Conservation (phyloP, 2,329 filamentous ascomycete genomes). For the Penicillium hesseltinei region DNA sequence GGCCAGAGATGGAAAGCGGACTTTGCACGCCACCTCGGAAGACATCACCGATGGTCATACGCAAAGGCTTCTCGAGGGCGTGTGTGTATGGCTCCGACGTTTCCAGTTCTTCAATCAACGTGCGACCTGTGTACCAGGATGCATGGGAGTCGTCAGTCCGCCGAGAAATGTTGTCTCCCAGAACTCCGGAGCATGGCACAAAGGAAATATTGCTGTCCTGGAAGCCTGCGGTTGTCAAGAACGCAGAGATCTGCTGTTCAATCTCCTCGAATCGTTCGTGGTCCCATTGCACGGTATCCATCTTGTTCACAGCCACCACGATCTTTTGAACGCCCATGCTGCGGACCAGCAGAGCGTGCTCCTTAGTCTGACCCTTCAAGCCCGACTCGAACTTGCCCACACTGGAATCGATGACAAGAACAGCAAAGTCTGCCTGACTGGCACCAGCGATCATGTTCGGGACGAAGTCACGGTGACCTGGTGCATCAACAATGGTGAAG, state of each 20-base stretch:
- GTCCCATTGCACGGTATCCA: conserved; percentile 84
- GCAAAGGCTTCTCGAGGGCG: conserved; percentile 73
- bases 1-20: conserved; percentile 79
- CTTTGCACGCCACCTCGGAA: conserved; percentile 77
- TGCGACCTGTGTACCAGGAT: conserved; percentile 77
- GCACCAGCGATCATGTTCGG: conserved; percentile 99
- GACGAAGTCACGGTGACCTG: conserved; percentile 92
- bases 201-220: conserved; percentile 77
- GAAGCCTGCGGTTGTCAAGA: conserved; percentile 80
- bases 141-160: conserved; percentile 49
- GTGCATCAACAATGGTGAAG: conserved; percentile 94
- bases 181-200: conserved; percentile 84
- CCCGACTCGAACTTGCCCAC: conserved; percentile 92
- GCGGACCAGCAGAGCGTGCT: conserved; percentile 84
- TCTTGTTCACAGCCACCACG: conserved; percentile 91
- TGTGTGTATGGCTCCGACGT: conserved; percentile 70
- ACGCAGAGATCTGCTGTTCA: conserved; percentile 74
- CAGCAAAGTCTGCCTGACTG: conserved; percentile 91
- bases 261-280: conserved; percentile 82
- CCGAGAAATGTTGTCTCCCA: conserved; percentile 77
- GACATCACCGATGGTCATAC: conserved; percentile 83
- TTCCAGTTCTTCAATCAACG: conserved; percentile 81
- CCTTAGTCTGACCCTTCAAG: conserved; percentile 86
- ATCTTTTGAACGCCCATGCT: conserved; percentile 88
- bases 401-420: conserved; percentile 88